Base-by-base conservation (phyloP, 2,329 filamentous ascomycete species). In the Rhexocercosporidium sp. region DNA sequence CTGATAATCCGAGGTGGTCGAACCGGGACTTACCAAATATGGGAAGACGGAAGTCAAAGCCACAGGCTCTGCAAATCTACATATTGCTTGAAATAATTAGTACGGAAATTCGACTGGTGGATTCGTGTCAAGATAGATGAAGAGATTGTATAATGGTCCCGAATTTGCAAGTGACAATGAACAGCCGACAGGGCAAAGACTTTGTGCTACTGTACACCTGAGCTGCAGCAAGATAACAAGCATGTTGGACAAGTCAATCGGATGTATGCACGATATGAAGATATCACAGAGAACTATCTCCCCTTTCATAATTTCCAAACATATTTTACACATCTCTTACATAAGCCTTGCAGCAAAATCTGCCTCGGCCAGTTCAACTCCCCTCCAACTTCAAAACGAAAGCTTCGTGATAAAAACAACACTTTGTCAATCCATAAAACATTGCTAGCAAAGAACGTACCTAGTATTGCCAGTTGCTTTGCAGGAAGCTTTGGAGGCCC, bases 391-490 rank as follows among this genome's bases (percentile, higher is more conserved):
- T 41, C 11, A 34, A 41, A 44, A 53, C 25, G 31, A 60, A 46
- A 27, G 16, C 22, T 47, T 5, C 44, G 20, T 22, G n/a, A 22
- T 12, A 49, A 5, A n/a, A 39, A 60, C 56, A n/a, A n/a, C n/a
- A n/a, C n/a, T n/a, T n/a, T n/a, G n/a, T n/a, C n/a, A n/a, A n/a
- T n/a, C n/a, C n/a, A n/a, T n/a, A n/a, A n/a, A n/a, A n/a, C n/a
- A n/a, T n/a, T n/a, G n/a, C n/a, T n/a, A n/a, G n/a, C 51, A 49
- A 46, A 27, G 49, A 64, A 76, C 86, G 83, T 85, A 94, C 92
- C 89, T 70, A 96, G 81, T 76, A 96, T 94, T 51, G 88, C 82
- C 75, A 96, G 83, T 81, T 96, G 93, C 84, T 89, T 87, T 49
- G 87, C 83, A 0, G 93, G 92, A 83, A 96, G 84, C 82, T 89